Base-by-base conservation (phyloP, 192 early-diverging fungal genomes). In the Backusella parvicylindrica region DNA sequence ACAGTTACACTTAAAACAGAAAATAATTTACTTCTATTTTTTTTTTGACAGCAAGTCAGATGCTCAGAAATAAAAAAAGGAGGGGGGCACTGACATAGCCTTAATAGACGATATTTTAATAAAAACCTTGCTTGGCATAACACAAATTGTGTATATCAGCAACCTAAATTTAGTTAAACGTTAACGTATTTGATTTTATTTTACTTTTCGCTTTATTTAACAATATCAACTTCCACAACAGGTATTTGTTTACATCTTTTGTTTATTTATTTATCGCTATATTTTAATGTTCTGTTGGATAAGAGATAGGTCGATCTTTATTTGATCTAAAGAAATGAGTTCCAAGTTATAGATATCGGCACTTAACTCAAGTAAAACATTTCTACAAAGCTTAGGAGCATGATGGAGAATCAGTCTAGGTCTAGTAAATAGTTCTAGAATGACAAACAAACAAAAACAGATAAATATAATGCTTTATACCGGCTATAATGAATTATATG, bases 391-490 rank as follows among this genome's bases (percentile, higher is more conserved):
- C 28, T 82, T 85, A 26, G 97, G 97, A 43, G 97, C 93, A 50
- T 98, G 85, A 65, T 82, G 82, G 11, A 78, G 80, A 76, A 92
- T 93, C 71, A 97, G 79, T 66, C 91, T 91, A 12, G 95, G 95
- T 32, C 93, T 88, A 56, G 97, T 94, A 12, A 94, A 95, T 47
- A 99, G 83, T 86, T 99, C 97, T 85, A 83, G 75, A 60, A 60
- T 26, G 21, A 12, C 7, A 41, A 74, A 49, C 26, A 82, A 50
- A 50, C 43, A 53, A 30, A 60, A 38, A 31, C 21, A 53, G 49
- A 53, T 16, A 23, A 21, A n/a, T 53, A 53, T 53, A n/a, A 21
- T 15, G 40, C 11, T 56, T 28, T 26, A 28, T 56, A 56, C 23
- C 53, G 3, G 23, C 9, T 26, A 56, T 21, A 28, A 56, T 56